Base-by-base conservation (phyloP, 192 early-diverging fungal genomes). In the Dimargaris cristalligena region DNA sequence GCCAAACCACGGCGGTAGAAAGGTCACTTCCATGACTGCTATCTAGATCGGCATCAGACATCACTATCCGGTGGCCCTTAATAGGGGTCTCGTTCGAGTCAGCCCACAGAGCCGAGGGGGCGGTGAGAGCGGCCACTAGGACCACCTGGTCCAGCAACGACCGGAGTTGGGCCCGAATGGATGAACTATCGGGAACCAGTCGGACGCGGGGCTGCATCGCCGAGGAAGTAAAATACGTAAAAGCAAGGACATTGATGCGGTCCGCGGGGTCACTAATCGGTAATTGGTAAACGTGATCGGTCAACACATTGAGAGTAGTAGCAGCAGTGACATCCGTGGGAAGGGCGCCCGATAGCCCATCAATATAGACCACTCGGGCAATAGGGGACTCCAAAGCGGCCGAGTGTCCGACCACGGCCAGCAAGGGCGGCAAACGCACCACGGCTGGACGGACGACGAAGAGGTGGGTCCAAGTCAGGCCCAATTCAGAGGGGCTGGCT, bases 11-110 rank as follows among this genome's bases (percentile, higher is more conserved):
- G 60, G 45, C 49, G 47, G 41, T 31, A 44, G 31, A 33, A 50
- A 44, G 23, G 63, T 26, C 25, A 23, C 41, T 49, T 30, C 11
- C 25, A 34, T 2, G 16, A 66, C 32, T 34, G 3, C 30, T 65
- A 22, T 14, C 31, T 3, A 28, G 11, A 16, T 0, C 10, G 26
- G 52, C 49, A 69, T 59, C 75, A 50, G 69, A 59, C 26, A 48
- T 4, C 10, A 48, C 47, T 22, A 22, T 9, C 6, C 23, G 47
- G 23, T 22, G 22, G 4, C 47, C 47, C 4, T 4, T 22, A 6
- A 48, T 6, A 22, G 47, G 4, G 31, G 20, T 33, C 10, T 25
- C n/a, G 0, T 45, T 22, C 31, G 56, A 1, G 35, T 8, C 28
- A 18, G 18, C 18, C 14, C 13, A 16, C 25, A 23, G 26, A 11